Evolutionary conservation across 2,329 filamentous ascomycete genomes (phyloP), one percentile per base, ranked within the genome.

Genomic region (Aaosphaeria arxii): DNA sequence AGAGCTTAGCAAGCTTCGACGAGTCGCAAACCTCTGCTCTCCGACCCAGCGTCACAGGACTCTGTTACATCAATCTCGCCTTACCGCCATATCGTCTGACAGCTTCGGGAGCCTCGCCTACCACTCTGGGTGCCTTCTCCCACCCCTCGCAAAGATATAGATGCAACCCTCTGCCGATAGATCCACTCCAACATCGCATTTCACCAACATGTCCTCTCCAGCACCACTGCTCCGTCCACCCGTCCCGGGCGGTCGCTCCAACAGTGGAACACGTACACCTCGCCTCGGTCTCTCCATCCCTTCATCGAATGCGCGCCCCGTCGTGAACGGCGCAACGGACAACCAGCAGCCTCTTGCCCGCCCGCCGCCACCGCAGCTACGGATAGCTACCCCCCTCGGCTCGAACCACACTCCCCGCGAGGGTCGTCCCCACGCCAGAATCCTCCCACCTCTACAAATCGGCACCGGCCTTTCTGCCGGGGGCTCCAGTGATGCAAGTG

Each of bases 221-320:
- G 88, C 86, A 45, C 89, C 89, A 51, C 82, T 95, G 49, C 85
- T 95, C 48, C 87, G 90, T 52, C 88, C 90, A 46, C 89, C 90
- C 52, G 85, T 95, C 48, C 88, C 87, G 36, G 88, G 89, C 55
- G 79, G 70, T 42, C 70, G 70, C 46, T 66, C 79, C 54, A 79
- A 77, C 58, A 76, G 79, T 55, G 84, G 83, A 50, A 76, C 79
- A 50, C 80, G 87, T 54, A 79, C 87, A 45, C 90, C 90, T 30
- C 85, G 88, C 61, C 81, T 97, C 49, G 92, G 91, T 40, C 82
- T 97, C 48, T 89, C 91, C 41, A 97, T 97, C 49, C 92, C 92
- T 35, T 95, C 90, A 33, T 89, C 90, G 43, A 92, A 84, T 72
- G 86, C 79, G 53, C 89, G 91, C 70, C 85, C 91, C 2, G 83